Base-by-base conservation (phyloP, 202 grass and related monocot genomes). In the Zizania palustris region DNA sequence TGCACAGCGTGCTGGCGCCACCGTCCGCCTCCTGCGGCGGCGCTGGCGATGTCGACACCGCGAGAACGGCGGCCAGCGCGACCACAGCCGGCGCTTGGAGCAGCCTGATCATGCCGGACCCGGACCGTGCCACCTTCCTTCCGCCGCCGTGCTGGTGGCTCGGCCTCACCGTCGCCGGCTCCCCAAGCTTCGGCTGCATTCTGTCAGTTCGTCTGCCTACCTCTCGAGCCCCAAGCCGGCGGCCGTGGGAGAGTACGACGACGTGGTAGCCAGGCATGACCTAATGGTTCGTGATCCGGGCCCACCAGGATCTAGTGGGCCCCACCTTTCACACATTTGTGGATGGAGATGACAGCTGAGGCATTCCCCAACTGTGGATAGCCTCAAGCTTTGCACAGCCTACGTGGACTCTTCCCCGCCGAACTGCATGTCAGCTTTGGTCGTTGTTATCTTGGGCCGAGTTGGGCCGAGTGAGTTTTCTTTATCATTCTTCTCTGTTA, bases 31-130 rank as follows among this genome's bases (percentile, higher is more conserved):
- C 56, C 67, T 63, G 61, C 15, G 48, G 14, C 15, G 10, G 40
- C 1, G 75, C 28, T 35, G 84, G 44, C 20, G 85, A 65, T 1
- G 92, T 45, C 50, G 87, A 41, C 12, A 76, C 83, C 63, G 89
- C 89, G 1, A 89, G 74, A 56, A 60, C 85, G 39, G 73, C 71
- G 1, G 82, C 75, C 44, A 86, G 77, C 38, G 87, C 77, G 41
- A 78, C 80, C 45, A 85, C 69, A 40, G 83, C 84, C 58, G 90
- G 88, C n/a, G 62, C 85, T 81, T 65, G 76, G 33, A 89, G 69
- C 45, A 89, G 34, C 82, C 73, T 78, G 34, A 74, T 7, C 11
- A 46, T 1, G 54, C 15, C 64, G 41, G 53, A 36, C 35, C 40
- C 45, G 55, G 69, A 19, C 39, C 63, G 37, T 14, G 20, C 50